phyloP scores from a whole-genome alignment of 805 yeast species.

The Kazachstania bromeliacearum region DNA sequence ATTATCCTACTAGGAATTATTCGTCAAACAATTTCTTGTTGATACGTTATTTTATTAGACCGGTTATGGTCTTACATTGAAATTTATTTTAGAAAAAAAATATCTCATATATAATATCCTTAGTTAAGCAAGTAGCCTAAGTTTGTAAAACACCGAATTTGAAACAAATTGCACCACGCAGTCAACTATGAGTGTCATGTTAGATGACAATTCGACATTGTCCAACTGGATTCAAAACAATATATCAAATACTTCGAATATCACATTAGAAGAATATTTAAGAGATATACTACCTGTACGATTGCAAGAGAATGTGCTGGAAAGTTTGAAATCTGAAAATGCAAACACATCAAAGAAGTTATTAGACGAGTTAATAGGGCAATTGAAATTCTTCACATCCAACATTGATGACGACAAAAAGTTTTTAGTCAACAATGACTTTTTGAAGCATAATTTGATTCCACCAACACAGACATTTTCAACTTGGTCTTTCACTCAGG shows the following conservation, averaged over 20 bases:
- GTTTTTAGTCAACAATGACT: not conserved
- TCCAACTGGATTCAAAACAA: not conserved
- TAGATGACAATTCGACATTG: not conserved
- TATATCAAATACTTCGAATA: not conserved
- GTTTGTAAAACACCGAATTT: too few relatives aligned
- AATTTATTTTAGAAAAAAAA: too few relatives aligned
- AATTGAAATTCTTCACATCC: not conserved
- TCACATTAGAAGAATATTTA: slow-evolving; percentile 30
- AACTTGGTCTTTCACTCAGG: slow-evolving; percentile 68
- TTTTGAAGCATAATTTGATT: not conserved
- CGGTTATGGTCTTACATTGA: too few relatives aligned
- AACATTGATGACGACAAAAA: not conserved
- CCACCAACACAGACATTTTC: slow-evolving; percentile 8
- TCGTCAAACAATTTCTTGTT: too few relatives aligned
- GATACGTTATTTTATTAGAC: too few relatives aligned
- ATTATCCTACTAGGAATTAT: too few relatives aligned
- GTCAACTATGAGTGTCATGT: too few relatives aligned
- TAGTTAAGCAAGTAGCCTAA: too few relatives aligned
- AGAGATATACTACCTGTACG: slow-evolving; percentile 30
- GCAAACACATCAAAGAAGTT: not conserved
- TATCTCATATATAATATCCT: too few relatives aligned
- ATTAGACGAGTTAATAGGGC: not conserved
- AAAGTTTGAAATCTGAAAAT: not conserved
- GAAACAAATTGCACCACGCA: too few relatives aligned
- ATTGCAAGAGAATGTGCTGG: slow-evolving; percentile 12